Base-by-base conservation (phyloP, 306 rosid species). In the Quercus variabilis region DNA sequence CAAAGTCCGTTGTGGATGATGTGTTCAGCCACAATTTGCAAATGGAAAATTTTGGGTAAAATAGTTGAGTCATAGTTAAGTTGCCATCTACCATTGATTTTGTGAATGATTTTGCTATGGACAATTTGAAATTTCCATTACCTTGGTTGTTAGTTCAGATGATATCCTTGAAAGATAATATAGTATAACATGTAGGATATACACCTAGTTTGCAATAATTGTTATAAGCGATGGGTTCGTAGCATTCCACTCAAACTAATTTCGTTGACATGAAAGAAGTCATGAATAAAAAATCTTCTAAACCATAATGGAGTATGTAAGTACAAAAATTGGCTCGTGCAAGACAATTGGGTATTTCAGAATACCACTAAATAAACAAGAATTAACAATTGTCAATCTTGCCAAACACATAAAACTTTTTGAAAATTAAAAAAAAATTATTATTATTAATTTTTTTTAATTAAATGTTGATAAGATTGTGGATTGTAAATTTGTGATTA, bases 401-500 rank as follows among this genome's bases (percentile, higher is more conserved):
- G 54, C 54, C 17, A 3, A 49, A 49, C 15, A 10, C 15, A 49
- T 3, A 10, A 10, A 49, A 49, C 54, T 49, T 49, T 49, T 49
- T 49, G 54, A 12, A 49, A 46, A 46, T 2, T 2, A 46, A 46
- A 46, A 8, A 46, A 46, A 10, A 11, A 11, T n/a, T n/a, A 43
- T 4, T 9, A 43, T 0, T 46, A 12, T 0, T 12, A 46, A 11
- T 46, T 12, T 46, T 46, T 46, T 46, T 49, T 49, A 49, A 41
- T 74, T 23, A 57, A 76, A 64, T 38, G 71, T 59, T 69, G 58
- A 26, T 23, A 26, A 49, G 7, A 56, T 73, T 59, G 71, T 77
- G 77, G 85, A 58, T 84, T 73, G 79, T 84, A 85, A 84, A 80
- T 59, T 84, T 73, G 77, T 84, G 87, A 84, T 84, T 68, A 84